Base-by-base conservation (phyloP, 2,329 filamentous ascomycete species). In the Aschersonia sp. region DNA sequence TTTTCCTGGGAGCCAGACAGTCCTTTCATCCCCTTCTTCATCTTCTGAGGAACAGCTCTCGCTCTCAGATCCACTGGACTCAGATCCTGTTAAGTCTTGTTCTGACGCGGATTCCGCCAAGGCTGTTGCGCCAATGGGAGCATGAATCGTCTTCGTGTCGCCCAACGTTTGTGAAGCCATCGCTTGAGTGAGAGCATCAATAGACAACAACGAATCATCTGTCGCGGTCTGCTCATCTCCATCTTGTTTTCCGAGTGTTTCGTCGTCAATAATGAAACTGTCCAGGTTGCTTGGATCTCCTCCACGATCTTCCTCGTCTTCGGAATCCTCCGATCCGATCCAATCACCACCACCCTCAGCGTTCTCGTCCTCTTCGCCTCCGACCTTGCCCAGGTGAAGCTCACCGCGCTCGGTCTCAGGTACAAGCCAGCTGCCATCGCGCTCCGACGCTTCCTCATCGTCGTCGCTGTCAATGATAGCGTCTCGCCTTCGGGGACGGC, bases 311-410 rank as follows among this genome's bases (percentile, higher is more conserved):
- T 76, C 78, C 3, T 75, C 73, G 40, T 70, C 65, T 9, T 66
- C 63, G 0, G 82, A 85, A 57, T 92, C 85, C 31, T 85, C 79
- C 0, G 82, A 80, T 40, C 76, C 76, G 45, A 95, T 72, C 61
- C 79, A 87, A 49, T 94, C 85, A 29, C 88, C 89, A 3, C 84
- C 87, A 2, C 88, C 88, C 60, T 94, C 89, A 2, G 84, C 86
- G 59, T 95, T 79, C 62, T 94, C 88, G 52, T 94, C 87, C 47
- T 88, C 84, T n/a, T 79, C 77, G 4, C 85, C 87, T n/a, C 87
- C 88, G 43, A 85, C 84, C 59, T 82, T 84, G 45, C 85, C 86
- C 12, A 89, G 71, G n/a, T 71, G 69, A 4, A 81, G 59, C 1
- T 71, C 59, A 0, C 74, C 71, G 43, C 75, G 80, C 58, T 92